Conservation (phyloP, 2,329 filamentous ascomycete species). For the Ceratocystis ficicola region DNA sequence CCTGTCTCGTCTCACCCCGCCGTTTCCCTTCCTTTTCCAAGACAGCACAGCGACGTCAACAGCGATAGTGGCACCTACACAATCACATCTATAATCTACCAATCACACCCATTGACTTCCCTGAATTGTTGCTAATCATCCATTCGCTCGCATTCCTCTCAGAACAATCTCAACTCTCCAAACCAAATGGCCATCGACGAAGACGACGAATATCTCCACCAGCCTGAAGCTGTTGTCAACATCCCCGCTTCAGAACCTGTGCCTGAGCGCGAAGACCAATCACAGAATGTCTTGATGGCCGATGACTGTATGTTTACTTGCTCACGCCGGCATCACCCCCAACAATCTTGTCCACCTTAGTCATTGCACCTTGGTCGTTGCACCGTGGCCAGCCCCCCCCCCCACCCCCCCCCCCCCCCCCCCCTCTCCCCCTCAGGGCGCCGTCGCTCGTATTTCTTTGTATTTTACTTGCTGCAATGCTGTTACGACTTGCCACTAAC, state of each 20-base stretch:
- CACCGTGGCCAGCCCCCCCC: too few relatives aligned
- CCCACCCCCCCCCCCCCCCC: too few relatives aligned
- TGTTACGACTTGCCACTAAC: too few relatives aligned
- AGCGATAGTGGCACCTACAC: neutral
- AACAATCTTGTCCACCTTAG: neutral
- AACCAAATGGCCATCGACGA: conserved; percentile 20
- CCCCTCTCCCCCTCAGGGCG: too few relatives aligned
- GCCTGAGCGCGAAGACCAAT: conserved; percentile 14
- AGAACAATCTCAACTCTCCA: conserved; percentile 15
- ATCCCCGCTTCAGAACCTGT: conserved; percentile 15
- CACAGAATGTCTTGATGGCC: conserved; percentile 17
- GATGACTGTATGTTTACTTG: conserved; percentile 20
- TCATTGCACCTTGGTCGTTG: too few relatives aligned
- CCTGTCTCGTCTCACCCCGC: conserved; percentile 2
- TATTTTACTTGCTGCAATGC: too few relatives aligned
- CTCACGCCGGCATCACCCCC: neutral
- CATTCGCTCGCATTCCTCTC: neutral
- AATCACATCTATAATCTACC: neutral
- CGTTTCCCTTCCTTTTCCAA: neutral
- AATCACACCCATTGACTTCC: neutral
- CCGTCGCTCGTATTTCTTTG: too few relatives aligned
- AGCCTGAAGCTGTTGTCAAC: conserved; percentile 17
- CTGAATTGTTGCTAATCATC: neutral
- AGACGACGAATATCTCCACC: conserved; percentile 14
- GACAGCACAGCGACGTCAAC: neutral